phyloP scores from a whole-genome alignment of 2,329 filamentous ascomycete genomes.

The Lecanicillium sp. region DNA sequence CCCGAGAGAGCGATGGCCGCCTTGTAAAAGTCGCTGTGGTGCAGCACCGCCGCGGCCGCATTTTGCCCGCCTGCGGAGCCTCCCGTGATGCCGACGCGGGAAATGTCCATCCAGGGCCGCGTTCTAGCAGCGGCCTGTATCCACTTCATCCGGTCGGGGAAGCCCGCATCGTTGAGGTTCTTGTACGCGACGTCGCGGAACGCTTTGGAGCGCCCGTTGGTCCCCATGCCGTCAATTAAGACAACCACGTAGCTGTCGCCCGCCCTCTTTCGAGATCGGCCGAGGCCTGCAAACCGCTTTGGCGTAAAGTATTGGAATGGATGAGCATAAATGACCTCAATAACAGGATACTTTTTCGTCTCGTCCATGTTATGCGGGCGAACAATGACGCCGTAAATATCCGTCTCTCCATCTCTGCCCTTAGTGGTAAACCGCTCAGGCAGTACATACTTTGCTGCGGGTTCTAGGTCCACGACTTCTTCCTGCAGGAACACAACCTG shows the following conservation, averaged over 20 bases:
- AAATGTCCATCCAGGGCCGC: conserved; percentile 24
- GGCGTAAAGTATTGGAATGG: conserved; percentile 21
- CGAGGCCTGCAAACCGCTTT: conserved; percentile 20
- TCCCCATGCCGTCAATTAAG: conserved; percentile 27
- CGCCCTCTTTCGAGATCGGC: conserved; percentile 19
- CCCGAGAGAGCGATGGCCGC: conserved; percentile 21
- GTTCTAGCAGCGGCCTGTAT: conserved; percentile 21
- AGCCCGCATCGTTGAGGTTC: conserved; percentile 24
- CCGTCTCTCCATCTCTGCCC: conserved; percentile 23
- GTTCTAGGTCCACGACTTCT: neutral
- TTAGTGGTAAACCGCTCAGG: conserved; percentile 21
- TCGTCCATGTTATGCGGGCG: conserved; percentile 22
- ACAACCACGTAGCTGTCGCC: conserved; percentile 23
- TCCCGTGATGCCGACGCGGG: conserved; percentile 24
- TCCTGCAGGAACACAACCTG: conserved; percentile 16
- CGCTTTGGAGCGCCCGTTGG: conserved; percentile 24
- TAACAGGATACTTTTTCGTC: conserved; percentile 21
- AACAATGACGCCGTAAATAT: conserved; percentile 24
- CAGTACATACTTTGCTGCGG: conserved; percentile 14
- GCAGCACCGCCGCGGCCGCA: conserved; percentile 22
- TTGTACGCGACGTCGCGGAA: conserved; percentile 27
- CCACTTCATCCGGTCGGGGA: conserved; percentile 26
- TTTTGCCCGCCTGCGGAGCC: conserved; percentile 27
- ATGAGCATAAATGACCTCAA: conserved; percentile 26
- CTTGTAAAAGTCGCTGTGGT: conserved; percentile 25